Evolutionary conservation across 352 stramenopile species (phyloP), one percentile per base, ranked within the genome.

Genomic region (Phytophthora sojae): DNA sequence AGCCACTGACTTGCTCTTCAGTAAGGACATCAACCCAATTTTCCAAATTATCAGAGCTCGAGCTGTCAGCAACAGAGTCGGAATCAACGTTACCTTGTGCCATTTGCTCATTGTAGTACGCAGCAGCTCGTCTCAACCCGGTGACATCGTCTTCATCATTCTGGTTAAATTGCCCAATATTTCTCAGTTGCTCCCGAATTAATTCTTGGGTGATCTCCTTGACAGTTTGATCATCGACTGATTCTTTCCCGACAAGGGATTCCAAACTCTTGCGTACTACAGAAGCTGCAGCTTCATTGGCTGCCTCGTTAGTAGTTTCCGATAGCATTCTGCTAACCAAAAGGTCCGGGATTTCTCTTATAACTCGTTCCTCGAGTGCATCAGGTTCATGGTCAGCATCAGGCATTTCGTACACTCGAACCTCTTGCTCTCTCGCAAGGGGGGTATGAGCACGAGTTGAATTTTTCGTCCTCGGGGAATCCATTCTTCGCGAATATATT

Each of bases 1-100:
- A 53, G 2, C 62, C 49, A 47, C 67, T 60, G 11, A 88, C 77
- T 76, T 89, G 77, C 39, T 89, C 79, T 72, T 86, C 79, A 1
- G 74, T 79, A 14, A 89, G 70, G 25, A 82, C n/a, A 2, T 76
- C 50, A 9, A 79, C 32, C 81, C 78, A 88, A 19, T 66, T 74
- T 1, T 42, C 23, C 4, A 67, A 50, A 47, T 64, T 58, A 4
- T 67, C 62, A 0, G 50, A 19, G n/a, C 55, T 59, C n/a, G 32
- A 49, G 23, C 75, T 67, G n/a, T 67, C 72, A 60, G 4, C 47
- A 37, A 42, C 5, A 8, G 39, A 57, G 25, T 4, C 26, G 3
- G 11, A 26, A 15, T 59, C 59, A n/a, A 9, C 7, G 15, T 53
- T 57, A 11, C 39, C 42, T 47, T 19, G 14, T 15, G 19, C 9